Evolutionary conservation across 306 rosid species (phyloP).

Genomic region (Hippophae gyantsensis): DNA sequence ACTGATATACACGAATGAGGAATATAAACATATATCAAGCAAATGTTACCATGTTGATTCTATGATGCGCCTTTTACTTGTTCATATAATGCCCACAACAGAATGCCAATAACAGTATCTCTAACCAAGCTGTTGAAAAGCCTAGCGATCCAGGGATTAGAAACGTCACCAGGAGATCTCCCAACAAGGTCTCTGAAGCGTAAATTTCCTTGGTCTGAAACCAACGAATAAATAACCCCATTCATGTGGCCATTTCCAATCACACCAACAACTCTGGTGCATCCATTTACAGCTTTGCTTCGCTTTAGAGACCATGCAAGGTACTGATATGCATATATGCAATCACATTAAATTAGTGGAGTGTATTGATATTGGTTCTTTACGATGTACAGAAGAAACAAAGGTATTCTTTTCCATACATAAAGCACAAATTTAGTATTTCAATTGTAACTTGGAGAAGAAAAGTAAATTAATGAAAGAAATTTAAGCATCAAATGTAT

Average conservation of each 20-base stretch:
- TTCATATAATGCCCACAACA: slow-evolving; percentile 76
- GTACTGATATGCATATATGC: slow-evolving; percentile 45
- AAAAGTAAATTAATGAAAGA: neutral
- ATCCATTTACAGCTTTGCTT: slow-evolving; percentile 81
- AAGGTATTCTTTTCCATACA: neutral
- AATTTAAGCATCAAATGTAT: neutral
- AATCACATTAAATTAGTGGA: neutral
- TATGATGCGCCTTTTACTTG: slow-evolving; percentile 20
- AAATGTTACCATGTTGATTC: no score
- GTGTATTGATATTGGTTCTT: neutral
- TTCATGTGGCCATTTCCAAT: slow-evolving; percentile 92
- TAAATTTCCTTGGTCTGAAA: slow-evolving; percentile 55
- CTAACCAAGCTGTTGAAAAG: slow-evolving; percentile 50
- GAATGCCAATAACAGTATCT: slow-evolving; percentile 54
- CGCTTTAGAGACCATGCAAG: slow-evolving; percentile 88
- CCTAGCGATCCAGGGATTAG: slow-evolving; percentile 26
- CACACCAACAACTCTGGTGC: slow-evolving; percentile 81
- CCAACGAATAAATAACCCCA: slow-evolving; percentile 59
- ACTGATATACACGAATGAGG: no score
- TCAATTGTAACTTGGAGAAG: neutral
- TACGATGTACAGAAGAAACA: neutral
- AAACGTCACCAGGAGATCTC: slow-evolving; percentile 22
- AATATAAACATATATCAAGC: no score
- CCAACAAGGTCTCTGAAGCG: slow-evolving; percentile 70
- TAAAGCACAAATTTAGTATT: neutral